Conservation (phyloP, 352 stramenopile genomes). For the Stephanocyclus meneghinianus region DNA sequence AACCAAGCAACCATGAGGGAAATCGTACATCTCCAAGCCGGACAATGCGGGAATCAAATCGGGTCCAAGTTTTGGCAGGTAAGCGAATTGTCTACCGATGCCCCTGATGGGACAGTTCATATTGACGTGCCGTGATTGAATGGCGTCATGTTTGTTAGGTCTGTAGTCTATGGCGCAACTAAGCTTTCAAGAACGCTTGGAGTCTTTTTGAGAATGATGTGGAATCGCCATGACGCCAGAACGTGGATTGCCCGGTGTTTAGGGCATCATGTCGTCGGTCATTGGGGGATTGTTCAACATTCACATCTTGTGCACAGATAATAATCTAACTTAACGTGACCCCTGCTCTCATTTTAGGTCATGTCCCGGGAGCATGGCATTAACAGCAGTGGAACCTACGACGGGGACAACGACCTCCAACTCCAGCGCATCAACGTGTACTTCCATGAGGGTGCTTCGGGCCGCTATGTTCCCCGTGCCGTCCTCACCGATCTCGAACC, state of each 20-base stretch:
- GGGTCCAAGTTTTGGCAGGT: conserved; percentile 96
- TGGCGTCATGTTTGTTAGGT: conserved; percentile 11
- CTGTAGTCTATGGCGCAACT: background rate
- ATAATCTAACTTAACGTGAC: conserved; percentile 9
- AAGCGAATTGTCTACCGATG: conserved; percentile 10
- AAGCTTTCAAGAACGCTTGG: background rate
- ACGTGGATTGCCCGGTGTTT: too few relatives aligned
- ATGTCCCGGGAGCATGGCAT: conserved; percentile 96
- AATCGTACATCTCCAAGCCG: conserved; percentile 97
- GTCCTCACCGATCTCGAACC: conserved; percentile 99
- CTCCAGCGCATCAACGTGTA: conserved; percentile 98
- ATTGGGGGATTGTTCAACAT: background rate
- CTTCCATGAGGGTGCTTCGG: conserved; percentile 97
- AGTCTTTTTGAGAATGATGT: background rate
- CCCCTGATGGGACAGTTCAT: background rate
- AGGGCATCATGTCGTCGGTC: background rate
- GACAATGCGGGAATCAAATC: conserved; percentile 99
- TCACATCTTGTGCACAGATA: background rate
- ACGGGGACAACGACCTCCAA: conserved; percentile 95
- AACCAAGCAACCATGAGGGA: conserved; percentile 81
- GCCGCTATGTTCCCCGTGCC: conserved; percentile 95
- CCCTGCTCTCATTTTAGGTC: conserved; percentile 73
- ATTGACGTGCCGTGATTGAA: background rate
- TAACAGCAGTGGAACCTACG: conserved; percentile 89
- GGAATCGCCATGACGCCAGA: too few relatives aligned